Evolutionary conservation across 129 eudicot genomes (phyloP).

Genomic region (Ambrosia artemisiifolia): DNA sequence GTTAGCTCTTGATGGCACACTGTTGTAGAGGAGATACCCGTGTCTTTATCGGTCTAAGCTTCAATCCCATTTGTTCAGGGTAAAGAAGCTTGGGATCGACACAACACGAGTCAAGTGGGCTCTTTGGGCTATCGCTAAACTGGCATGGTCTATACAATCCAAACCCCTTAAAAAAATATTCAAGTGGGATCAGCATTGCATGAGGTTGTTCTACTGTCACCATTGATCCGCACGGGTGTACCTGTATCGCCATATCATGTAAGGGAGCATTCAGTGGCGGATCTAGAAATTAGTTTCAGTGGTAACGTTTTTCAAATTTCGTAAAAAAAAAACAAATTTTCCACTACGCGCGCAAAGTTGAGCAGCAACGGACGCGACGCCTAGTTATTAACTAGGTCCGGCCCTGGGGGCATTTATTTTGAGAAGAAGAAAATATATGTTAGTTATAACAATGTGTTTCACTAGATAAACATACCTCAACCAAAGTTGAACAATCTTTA

Average conservation of each 20-base stretch:
- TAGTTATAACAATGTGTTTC: neutral
- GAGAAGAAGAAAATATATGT: no score
- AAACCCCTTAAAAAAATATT: constrained; percentile 78
- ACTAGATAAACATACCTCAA: constrained; percentile 68
- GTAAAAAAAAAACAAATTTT: no score
- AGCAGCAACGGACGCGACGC: no score
- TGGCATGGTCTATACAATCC: constrained; percentile 61
- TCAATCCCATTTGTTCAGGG: constrained; percentile 92
- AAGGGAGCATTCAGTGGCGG: no score
- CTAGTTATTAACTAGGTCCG: no score
- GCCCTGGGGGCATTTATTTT: no score
- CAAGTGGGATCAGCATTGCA: constrained; percentile 79
- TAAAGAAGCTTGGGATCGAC: constrained; percentile 74
- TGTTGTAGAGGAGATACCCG: constrained; percentile 41
- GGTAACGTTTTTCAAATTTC: no score
- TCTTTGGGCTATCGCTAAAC: constrained; percentile 72
- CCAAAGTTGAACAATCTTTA: constrained; percentile 66
- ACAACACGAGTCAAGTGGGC: constrained; percentile 70
- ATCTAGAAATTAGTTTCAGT: no score
- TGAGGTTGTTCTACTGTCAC: constrained; percentile 97
- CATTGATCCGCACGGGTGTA: constrained; percentile 92
- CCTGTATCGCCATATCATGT: constrained; percentile 44
- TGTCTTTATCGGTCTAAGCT: constrained; percentile 88
- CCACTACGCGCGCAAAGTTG: no score
- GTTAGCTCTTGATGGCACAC: constrained; percentile 21